Base-by-base conservation (phyloP, 2,329 filamentous ascomycete genomes). In the Fusarium newnesense region DNA sequence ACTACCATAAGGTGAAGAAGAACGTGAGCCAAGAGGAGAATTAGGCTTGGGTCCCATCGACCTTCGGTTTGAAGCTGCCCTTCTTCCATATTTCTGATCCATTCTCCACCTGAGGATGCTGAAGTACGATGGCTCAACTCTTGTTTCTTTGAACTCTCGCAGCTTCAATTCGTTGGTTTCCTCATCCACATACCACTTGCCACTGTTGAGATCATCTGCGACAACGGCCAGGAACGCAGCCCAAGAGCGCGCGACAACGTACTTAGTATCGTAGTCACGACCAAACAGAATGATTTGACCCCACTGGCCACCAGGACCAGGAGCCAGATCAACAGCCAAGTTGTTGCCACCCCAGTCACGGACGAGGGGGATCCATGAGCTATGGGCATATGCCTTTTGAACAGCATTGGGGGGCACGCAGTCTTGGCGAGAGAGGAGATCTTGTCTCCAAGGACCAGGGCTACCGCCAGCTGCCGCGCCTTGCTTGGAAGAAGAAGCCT, bases 261-360 rank as follows among this genome's bases (percentile, higher is more conserved):
- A 99, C 85, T 99, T 99, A 83, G 94, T 97, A 81, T 99, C 96
- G 83, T 97, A 99, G 84, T 99, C 96, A 69, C 96, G 94, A 57
- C 96, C 96, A 81, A 97, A 98, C 70, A 99, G 88, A 78, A 99
- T 97, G 74, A 99, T 91, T 81, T 99, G 96, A 60, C 96, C 96
- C 96, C 96, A 99, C 81, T 92, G 93, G 43, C 96, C 96, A 52
- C 90, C 89, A 15, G 96, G 94, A 5, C 96, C 96, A 28, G 96
- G 96, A 11, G 95, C 94, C 66, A 99, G 87, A 82, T 99, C 96
- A 52, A 98, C 90, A 24, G 95, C 96, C 79, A 99, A 87, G 85
- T 97, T 97, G 89, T 99, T 99, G 83, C 96, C 96, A 81, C 96
- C 96, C 96, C 96, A 99, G 82, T 99, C 96, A 76, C 96, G 93